These are phyloP conservation scores for Ascoidea asiatica DNA, from an alignment of 805 yeast species.

Conservation along the genomic window DNA sequence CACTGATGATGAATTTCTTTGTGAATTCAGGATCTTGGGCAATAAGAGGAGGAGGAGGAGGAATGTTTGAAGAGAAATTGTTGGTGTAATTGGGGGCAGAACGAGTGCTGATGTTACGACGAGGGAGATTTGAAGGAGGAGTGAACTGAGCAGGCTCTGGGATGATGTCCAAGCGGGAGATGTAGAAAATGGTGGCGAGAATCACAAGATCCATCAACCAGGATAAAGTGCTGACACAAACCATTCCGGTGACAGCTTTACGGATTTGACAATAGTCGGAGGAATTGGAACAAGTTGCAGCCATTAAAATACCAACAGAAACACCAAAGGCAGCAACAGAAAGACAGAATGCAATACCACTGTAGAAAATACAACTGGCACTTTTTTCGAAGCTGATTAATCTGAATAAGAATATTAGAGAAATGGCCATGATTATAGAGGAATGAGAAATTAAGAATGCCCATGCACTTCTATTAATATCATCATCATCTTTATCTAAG, in stretches of 20 bases:
- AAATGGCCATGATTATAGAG: conserved; percentile 7
- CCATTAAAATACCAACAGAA: conserved; percentile 6
- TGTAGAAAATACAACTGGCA: conserved; percentile 8
- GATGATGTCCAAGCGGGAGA: conserved; percentile 6
- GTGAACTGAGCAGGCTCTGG: conserved; percentile 4
- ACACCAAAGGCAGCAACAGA: conserved; percentile 10
- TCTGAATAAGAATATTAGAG: conserved; percentile 5
- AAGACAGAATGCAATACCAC: conserved; percentile 2
- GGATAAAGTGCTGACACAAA: conserved; percentile 8
- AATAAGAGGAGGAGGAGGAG: neutral
- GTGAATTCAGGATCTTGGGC: conserved; percentile 1
- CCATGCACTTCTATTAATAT: conserved; percentile 7
- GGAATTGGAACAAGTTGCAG: conserved; percentile 3
- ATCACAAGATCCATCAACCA: conserved; percentile 10
- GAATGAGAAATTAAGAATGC: conserved; percentile 9
- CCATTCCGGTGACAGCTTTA: conserved; percentile 8
- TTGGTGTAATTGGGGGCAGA: neutral
- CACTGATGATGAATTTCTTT: conserved; percentile 8
- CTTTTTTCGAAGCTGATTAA: conserved; percentile 6
- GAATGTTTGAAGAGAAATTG: neutral
- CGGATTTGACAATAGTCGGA: conserved; percentile 7
- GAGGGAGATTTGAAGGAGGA: conserved; percentile 1
- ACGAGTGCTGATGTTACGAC: neutral
- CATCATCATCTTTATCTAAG: conserved; percentile 4
- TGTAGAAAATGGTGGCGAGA: conserved; percentile 8